A percentile compares a stretch with the other conserved stretches of the same genome.
These are phyloP conservation scores for Xylaria arbuscula DNA, from an alignment of 2,329 filamentous ascomycete genomes.

Conservation along the genomic window DNA sequence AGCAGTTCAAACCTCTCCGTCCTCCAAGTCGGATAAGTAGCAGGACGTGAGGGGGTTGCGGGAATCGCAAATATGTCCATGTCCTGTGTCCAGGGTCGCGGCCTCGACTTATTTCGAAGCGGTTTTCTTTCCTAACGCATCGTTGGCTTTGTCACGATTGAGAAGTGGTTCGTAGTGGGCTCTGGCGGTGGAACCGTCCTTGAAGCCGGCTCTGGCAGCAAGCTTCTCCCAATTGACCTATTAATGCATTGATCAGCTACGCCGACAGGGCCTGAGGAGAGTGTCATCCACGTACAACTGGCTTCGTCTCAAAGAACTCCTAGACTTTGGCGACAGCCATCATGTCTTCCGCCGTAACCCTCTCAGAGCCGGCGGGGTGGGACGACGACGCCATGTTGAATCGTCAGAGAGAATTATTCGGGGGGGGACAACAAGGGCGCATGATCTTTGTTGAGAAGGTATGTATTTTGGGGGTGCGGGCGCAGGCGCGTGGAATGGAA, in stretches of 20 bases:
- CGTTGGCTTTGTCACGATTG: not conserved
- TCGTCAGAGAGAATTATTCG: not conserved
- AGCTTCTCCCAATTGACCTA: not conserved
- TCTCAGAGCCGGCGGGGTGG: not conserved
- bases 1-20: not conserved
- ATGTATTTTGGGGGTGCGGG: not conserved
- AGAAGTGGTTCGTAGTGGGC: no score
- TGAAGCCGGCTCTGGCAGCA: no score
- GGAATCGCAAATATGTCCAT: not conserved
- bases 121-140: not conserved
- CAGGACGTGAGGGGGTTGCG: conserved; percentile 2
- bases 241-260: not conserved
- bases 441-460: not conserved
- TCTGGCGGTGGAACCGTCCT: no score
- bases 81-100: not conserved
- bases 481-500: not conserved
- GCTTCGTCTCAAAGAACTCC: conserved; percentile 26
- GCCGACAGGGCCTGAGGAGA: no score
- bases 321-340: conserved; percentile 25
- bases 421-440: not conserved
- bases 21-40: conserved; percentile 10
- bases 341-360: conserved; percentile 13
- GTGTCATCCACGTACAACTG: conserved; percentile 10
- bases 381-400: not conserved
- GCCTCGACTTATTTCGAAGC: not conserved